Evolutionary conservation across 768 basidiomycete species (phyloP), one percentile per base, ranked within the genome.

Genomic region (Dacryopinax spathularia): DNA sequence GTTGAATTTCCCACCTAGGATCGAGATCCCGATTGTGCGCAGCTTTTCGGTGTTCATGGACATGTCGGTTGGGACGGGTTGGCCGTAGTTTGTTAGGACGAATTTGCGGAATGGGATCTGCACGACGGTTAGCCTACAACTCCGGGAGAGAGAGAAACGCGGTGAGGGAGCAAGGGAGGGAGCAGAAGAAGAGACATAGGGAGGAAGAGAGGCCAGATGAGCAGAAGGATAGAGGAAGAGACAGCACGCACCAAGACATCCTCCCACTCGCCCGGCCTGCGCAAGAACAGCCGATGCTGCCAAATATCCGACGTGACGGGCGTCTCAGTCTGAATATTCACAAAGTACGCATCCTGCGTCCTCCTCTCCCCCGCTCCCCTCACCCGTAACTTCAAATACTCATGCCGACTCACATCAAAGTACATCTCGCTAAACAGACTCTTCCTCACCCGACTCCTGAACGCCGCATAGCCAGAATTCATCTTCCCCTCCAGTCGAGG

Each of bases 241-340:
- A 18, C 61, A 27, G 12, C 29, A 79, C 85, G 68, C 66, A 89
- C 90, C 69, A 85, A 85, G 16, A 94, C 72, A 69, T 91, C 85
- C 72, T 92, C 87, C 91, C 91, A 94, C 2, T 77, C 75, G 27
- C 82, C 80, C 29, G 77, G 75, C 62, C 82, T 80, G 60, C 80
- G 77, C 72, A 93, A 88, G 74, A 82, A 89, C n/a, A 98, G 77
- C 34, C 90, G 82, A 68, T 97, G 93, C 71, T 96, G 95, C 86
- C 89, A 98, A n/a, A 98, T 77, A 72, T 95, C 91, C 35, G 84
- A 87, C 60, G 84, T 81, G 60, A 89, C 78, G 43, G 83, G 80
- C 20, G 44, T 25, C 61, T 91, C 88, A 1, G 92, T 95, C 73
- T 96, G 93, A 48, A 97, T 76, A 74, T 98, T 97, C 59, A 91